phyloP scores from a whole-genome alignment of 495 filamentous ascomycete genomes.

The Cercophora samala region DNA sequence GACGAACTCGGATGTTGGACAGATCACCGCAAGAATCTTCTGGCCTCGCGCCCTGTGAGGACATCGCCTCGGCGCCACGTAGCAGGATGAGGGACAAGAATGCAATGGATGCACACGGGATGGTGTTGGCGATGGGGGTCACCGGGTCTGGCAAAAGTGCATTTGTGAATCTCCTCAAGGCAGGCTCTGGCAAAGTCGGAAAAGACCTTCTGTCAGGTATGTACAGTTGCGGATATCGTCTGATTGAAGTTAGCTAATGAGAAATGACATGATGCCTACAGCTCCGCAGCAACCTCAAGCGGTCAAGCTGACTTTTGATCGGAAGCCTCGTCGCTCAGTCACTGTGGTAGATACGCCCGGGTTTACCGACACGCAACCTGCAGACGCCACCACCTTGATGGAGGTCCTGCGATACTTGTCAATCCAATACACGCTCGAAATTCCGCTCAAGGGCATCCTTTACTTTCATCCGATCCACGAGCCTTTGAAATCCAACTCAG shows the following conservation, averaged over 20 bases:
- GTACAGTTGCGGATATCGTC: background rate
- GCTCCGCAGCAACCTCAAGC: background rate
- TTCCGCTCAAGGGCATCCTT: conserved; percentile 11
- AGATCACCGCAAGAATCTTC: background rate
- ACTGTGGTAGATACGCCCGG: background rate
- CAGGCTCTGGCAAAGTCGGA: background rate
- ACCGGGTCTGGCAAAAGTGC: conserved; percentile 4
- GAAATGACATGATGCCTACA: background rate
- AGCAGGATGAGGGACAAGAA: background rate
- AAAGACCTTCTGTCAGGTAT: background rate
- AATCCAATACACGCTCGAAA: background rate
- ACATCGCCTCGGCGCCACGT: background rate
- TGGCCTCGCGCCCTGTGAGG: background rate
- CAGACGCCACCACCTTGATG: background rate
- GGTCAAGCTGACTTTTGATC: background rate
- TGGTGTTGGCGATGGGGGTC: conserved; percentile 10
- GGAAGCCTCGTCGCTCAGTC: background rate
- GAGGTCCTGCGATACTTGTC: background rate
- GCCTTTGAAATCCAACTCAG: background rate
- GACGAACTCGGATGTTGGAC: background rate
- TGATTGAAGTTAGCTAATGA: background rate
- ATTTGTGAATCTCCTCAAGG: conserved; percentile 7
- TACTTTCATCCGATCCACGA: conserved; percentile 6
- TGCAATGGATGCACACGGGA: background rate
- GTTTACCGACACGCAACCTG: background rate